These are phyloP conservation scores for Otatea glauca DNA, from an alignment of 176 grass and related monocot genomes.

Conservation along the genomic window DNA sequence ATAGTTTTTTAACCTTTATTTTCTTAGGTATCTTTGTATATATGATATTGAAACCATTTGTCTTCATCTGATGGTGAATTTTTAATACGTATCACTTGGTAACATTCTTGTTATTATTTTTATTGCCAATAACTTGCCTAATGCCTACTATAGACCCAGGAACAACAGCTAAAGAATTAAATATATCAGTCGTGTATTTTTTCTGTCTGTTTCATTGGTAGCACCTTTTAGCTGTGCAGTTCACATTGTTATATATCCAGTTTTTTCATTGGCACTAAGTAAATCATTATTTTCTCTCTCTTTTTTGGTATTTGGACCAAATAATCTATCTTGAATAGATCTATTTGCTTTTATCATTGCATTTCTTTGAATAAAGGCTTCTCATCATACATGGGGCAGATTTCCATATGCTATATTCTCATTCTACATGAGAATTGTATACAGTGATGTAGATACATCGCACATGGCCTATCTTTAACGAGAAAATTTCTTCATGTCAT, in stretches of 20 bases:
- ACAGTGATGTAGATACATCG: background rate
- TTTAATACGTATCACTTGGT: background rate
- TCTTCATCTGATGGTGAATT: constrained; percentile 23
- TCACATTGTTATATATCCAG: background rate
- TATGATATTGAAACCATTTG: constrained; percentile 15
- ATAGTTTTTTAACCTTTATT: background rate
- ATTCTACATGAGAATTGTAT: background rate
- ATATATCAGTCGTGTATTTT: background rate
- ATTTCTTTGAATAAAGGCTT: constrained; percentile 6
- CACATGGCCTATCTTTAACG: background rate
- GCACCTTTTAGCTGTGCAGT: constrained; percentile 8
- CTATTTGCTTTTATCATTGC: background rate
- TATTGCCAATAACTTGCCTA: background rate
- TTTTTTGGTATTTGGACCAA: constrained; percentile 5
- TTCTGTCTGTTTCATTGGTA: background rate
- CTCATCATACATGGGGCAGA: background rate
- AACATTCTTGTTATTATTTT: background rate
- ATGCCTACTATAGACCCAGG: background rate
- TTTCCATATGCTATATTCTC: background rate
- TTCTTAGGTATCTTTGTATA: constrained; percentile 30
- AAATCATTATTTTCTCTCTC: background rate
- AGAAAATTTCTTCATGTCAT: background rate
- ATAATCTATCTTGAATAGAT: background rate
- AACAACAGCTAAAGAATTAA: background rate
- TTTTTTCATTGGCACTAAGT: background rate